Base-by-base conservation (phyloP, 108 stramenopile species). In the Cyclotella baltica region DNA sequence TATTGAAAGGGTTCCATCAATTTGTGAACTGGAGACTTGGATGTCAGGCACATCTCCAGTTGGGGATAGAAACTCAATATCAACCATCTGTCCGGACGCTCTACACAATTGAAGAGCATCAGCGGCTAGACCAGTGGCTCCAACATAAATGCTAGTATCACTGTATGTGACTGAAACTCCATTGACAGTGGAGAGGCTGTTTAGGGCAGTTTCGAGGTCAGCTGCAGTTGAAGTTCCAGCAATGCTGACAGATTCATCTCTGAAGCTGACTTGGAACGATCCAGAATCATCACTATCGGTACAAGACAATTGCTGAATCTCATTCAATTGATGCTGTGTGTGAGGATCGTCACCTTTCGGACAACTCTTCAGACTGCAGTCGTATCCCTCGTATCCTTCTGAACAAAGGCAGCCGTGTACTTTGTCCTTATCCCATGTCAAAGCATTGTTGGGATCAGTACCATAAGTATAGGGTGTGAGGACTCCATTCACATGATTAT, bases 311-410 rank as follows among this genome's bases (percentile, higher is more conserved):
- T 72, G 65, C 30, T 91, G 89, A 6, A 88, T 58, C 57, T 88
- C 90, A 64, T 88, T 78, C n/a, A 27, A 31, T 77, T 90, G 86
- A 43, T 76, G 78, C 48, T 81, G 76, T 23, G 83, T 84, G 30
- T 86, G 68, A 22, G 91, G 90, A 56, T 92, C 91, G 66, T 93
- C 89, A 29, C 92, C 93, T 23, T 63, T 48, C 27, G 90, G 90
- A 75, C 94, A 96, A 34, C 64, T 52, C 48, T 67, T 86, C 34
- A 70, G 52, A 19, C 43, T 59, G 70, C 93, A 94, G 53, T 92
- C 88, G 52, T 87, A 83, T 38, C 93, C 90, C 34, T 76, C 83
- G 43, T 80, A 93, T 2, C 91, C 90, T n/a, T 84, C 87, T 28
- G 92, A 87, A 70, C 93, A 94, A 40, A 62, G 25, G 66, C 89